Conservation (phyloP, 257 asterid species). For the Striga asiatica region DNA sequence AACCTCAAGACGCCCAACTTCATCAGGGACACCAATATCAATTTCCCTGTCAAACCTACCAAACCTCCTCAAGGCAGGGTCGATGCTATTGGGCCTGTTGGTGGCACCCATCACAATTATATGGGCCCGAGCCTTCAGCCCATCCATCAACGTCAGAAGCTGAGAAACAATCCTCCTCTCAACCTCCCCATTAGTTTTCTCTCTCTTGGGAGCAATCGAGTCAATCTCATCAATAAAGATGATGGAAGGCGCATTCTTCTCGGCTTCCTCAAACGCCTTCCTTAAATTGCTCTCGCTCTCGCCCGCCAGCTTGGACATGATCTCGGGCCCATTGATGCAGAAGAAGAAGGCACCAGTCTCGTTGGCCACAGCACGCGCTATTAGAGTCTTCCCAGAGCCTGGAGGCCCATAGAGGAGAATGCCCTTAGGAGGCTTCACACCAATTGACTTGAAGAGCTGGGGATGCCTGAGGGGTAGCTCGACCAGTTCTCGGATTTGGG, state of each 20-base stretch:
- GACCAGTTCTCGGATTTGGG: not conserved
- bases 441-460: not conserved
- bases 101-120: conserved; percentile 48
- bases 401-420: not conserved
- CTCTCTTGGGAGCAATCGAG: not conserved
- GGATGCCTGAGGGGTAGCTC: conserved; percentile 4
- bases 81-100: conserved; percentile 86
- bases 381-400: not conserved
- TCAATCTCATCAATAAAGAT: not conserved
- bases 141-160: not conserved
- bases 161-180: conserved; percentile 5
- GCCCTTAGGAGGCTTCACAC: not conserved
- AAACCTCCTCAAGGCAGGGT: conserved; percentile 86
- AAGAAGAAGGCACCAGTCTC: conserved; percentile 4
- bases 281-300: not conserved
- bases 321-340: not conserved
- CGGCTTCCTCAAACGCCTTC: conserved; percentile 5
- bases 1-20: conserved; percentile 95
- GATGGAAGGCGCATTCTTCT: not conserved
- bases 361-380: not conserved
- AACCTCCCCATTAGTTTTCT: not conserved
- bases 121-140: not conserved
- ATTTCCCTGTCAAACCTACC: conserved; percentile 91
- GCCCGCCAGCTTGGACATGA: not conserved
- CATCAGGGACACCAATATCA: conserved; percentile 92